Base-by-base conservation (phyloP, 1,284 basidiomycete species). In the Apiotrichum laibachii region DNA sequence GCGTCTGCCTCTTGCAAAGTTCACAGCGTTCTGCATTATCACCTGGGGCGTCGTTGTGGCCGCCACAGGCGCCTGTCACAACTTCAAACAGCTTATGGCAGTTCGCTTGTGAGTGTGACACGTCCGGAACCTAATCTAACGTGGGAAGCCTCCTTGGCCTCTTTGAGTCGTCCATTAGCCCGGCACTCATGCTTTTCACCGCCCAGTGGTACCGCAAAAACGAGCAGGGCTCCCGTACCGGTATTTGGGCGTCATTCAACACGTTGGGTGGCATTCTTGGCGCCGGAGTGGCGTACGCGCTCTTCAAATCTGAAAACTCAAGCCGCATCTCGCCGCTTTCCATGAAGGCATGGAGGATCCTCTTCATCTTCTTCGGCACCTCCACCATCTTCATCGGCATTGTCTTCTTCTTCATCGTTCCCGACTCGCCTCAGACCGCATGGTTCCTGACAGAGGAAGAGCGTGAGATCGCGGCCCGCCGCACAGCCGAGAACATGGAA, bases 61-160 rank as follows among this genome's bases (percentile, higher is more conserved):
- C 0, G 13, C 10, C 39, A 18, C 31, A 10, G 18, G 26, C 16
- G 34, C 31, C 15, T 55, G 37, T 26, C 4, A 80, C 60, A 85
- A 82, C 68, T 91, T 90, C 68, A 83, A 81, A 1, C 85, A 84
- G 0, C 80, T 90, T 1, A 61, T 90, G 64, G 83, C 66, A 50
- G 67, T 56, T 33, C 83, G 86, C 33, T 71, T 88, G 40, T 50
- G 40, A 47, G 46, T 56, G 9, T 2, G 45, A 22, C 13, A 5
- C 11, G 45, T 12, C 8, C 18, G 26, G 45, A 7, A 16, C 5
- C 5, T 46, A 22, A 31, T 7, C 22, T 22, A 8, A 21, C 19
- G 3, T n/a, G 7, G 9, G 10, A 19, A 61, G 60, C 50, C 37
- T 63, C 31, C 55, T 63, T 15, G 61, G 61, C 11, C 22, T 63